Evolutionary conservation across 73 alveolate species (phyloP), one percentile per base, ranked within the genome.

Genomic region (Paramecium pentaurelia): DNA sequence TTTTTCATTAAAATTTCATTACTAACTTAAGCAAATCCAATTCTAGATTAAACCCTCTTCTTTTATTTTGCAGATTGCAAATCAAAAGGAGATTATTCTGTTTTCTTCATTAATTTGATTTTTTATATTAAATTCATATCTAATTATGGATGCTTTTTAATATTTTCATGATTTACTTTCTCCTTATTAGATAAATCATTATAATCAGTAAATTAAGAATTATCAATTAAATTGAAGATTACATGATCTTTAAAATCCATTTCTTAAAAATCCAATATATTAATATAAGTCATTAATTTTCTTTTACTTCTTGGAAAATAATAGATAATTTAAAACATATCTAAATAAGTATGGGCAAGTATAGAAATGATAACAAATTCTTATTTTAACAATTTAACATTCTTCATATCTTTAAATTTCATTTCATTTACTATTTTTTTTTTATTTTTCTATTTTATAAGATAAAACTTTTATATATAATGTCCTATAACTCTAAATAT

Each of bases 291-390:
- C 91, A 80, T 80, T 18, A 80, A 45, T 22, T 36, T 25, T 25
- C 91, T 80, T 45, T 80, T 80, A 49, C 91, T 80, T 80, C 51
- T 80, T 18, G 91, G 91, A 47, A 80, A 80, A n/a, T 80, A 80
- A 49, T 80, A 80, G 10, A 40, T 25, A 10, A 80, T 27, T 47
- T 80, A 27, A 80, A 80, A 80, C 58, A 42, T 32, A 20, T 80
- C 91, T 8, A 80, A 47, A 14, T 40, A 40, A 8, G 91, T 80
- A 27, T 80, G 91, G 8, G 75, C 91, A 10, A 80, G 34, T 2
- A 49, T 49, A 45, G 77, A 32, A 22, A 80, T 47, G 8, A 80
- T 44, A 3, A 42, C 71, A 80, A 42, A 80, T 12, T 80, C 91
- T 14, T 32, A 4, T 20, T 80, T 45, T 32, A 80, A 2, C 20